Base-by-base conservation (phyloP, 2,329 filamentous ascomycete species). In the Fusarium verrucosum region DNA sequence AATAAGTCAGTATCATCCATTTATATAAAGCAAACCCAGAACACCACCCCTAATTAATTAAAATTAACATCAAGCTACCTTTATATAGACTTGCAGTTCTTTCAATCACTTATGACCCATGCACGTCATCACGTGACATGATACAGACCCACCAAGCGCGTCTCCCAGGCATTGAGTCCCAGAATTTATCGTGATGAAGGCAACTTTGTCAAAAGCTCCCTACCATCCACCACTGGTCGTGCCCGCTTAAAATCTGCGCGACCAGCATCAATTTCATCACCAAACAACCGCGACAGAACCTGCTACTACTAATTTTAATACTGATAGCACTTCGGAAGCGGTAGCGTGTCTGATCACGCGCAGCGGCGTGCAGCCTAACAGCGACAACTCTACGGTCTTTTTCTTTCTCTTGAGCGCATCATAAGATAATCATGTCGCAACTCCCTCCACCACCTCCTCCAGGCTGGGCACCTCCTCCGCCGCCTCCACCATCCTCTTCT, bases 381-480 rank as follows among this genome's bases (percentile, higher is more conserved):
- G 65, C 65, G 67, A 65, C 69, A 66, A 64, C 65, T 70, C 57
- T 50, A 70, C 63, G 58, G 66, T 59, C 10, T 28, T 60, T 62
- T 36, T 50, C 61, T 56, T 26, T 62, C 41, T 60, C 32, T 68
- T 54, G 59, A 66, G 64, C 69, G 70, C 69, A 73, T 75, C 65
- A 61, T 59, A 57, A 70, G 68, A 58, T 64, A 70, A 76, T 69
- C 55, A 86, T 86, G 84, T 84, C 83, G 68, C 80, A 81, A 69
- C 79, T 76, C 52, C 84, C 83, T 42, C 84, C 85, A 58, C 85
- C 85, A 16, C 85, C 85, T 35, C 85, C 85, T 46, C 85, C 85
- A 25, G 84, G 84, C 59, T 87, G 84, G 84, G 83, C 83, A 11
- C 83, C 87, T 52, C 87, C 87, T 70, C 82, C 83, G 25, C 83